phyloP scores from a whole-genome alignment of 208 protist species.

The Leishmania turanica region DNA sequence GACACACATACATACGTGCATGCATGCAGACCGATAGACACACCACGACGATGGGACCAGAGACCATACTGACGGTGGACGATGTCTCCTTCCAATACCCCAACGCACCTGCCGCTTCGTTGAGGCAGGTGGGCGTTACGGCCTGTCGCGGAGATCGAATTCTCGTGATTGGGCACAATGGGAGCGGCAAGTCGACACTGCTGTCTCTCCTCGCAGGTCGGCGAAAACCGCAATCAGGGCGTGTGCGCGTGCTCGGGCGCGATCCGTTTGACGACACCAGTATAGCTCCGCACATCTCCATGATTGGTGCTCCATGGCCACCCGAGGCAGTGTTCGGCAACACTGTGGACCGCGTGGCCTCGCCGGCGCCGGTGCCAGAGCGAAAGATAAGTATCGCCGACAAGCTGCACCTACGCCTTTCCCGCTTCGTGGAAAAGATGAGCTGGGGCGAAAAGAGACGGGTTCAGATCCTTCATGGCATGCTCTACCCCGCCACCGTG shows the following conservation, averaged over 20 bases:
- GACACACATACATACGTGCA: neutral
- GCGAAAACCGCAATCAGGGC: conserved; percentile 47
- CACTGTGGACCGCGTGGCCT: conserved; percentile 65
- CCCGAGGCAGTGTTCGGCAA: conserved; percentile 76
- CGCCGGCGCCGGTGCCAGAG: conserved; percentile 35
- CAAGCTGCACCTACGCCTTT: conserved; percentile 52
- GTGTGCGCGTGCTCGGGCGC: conserved; percentile 59
- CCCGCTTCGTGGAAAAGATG: conserved; percentile 60
- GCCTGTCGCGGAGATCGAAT: conserved; percentile 76
- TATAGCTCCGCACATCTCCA: conserved; percentile 48
- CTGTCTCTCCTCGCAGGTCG: conserved; percentile 91
- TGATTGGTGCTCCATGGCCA: conserved; percentile 75
- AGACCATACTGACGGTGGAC: conserved; percentile 32
- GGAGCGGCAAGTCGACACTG: conserved; percentile 96
- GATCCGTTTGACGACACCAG: conserved; percentile 86
- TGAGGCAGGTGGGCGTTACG: conserved; percentile 40
- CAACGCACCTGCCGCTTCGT: conserved; percentile 4
- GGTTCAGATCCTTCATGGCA: conserved; percentile 73
- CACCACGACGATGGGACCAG: neutral
- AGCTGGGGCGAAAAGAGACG: conserved; percentile 72
- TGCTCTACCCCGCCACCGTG: conserved; percentile 51
- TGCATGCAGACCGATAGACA: neutral
- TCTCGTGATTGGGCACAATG: conserved; percentile 95
- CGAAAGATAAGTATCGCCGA: conserved; percentile 42
- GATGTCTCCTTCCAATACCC: conserved; percentile 60